Evolutionary conservation across 1,284 basidiomycete genomes (phyloP), one percentile per base, ranked within the genome.

Genomic region (Blastosporella zonata): DNA sequence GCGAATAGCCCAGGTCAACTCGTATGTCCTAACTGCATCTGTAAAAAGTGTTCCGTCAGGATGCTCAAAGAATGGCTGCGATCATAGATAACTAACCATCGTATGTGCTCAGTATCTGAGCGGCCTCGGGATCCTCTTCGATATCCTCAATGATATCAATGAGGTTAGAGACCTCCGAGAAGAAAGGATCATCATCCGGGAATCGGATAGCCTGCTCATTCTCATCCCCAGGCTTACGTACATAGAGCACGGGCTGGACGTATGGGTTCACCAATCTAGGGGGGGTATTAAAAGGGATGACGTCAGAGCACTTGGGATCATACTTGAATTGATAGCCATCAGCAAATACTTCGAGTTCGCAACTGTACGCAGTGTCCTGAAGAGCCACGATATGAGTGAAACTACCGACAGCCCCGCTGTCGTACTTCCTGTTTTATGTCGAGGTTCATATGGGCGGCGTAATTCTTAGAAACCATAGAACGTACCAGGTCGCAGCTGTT

Each of bases 101-200:
- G 63, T 82, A 91, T 25, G 77, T 73, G 62, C 84, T 87, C 42
- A 91, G 71, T 59, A 90, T 90, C 56, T 80, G 77, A 15, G 81
- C 74, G 3, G 78, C 77, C 36, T 87, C 84, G 1, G 82, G 77
- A 54, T 87, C 80, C 59, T 84, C 81, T 61, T 87, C 84, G 35
- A 86, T 86, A 59, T 87, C 84, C 68, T 91, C 89, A 52, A 92
- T 81, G 55, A 86, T 76, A 66, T 93, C 90, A 54, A 93, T 87
- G 63, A 89, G 78, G 67, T 88, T 87, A 37, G 89, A 90, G 37
- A 93, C 80, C 69, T 94, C 90, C 20, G 89, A 90, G 77, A 93
- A 92, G 80, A 94, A 94, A 10, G 91, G 90, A 64, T 95, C 92
- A 62, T 95, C 93, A 54, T 93, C 89, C 2, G 78, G 78, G 74